Conservation (phyloP, 495 filamentous ascomycete species). For the Hypomontagnella monticulosa region DNA sequence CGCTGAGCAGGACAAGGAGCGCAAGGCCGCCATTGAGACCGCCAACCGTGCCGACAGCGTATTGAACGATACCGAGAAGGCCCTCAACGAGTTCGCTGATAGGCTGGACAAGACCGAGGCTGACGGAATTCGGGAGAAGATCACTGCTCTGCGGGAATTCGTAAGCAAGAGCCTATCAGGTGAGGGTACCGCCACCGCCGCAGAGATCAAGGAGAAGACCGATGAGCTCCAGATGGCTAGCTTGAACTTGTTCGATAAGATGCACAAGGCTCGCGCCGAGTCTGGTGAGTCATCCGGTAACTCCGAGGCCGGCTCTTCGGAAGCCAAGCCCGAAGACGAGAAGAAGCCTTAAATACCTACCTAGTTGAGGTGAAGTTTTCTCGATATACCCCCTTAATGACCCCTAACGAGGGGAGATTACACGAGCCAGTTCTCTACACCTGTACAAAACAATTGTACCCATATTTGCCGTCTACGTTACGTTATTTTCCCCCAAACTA, state of each 20-base stretch:
- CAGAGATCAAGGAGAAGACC: constrained; percentile 95
- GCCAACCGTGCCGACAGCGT: constrained; percentile 98
- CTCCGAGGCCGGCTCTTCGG: constrained; percentile 58
- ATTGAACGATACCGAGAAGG: constrained; percentile 97
- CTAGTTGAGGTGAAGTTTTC: constrained; percentile 36
- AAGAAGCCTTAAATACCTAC: constrained; percentile 57
- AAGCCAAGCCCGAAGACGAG: constrained; percentile 86
- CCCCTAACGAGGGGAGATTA: constrained; percentile 48
- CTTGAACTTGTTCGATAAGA: constrained; percentile 98
- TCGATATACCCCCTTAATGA: constrained; percentile 41
- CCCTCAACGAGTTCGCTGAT: constrained; percentile 94
- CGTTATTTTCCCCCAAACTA: constrained; percentile 41
- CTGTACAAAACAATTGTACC: constrained; percentile 53
- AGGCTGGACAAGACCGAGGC: constrained; percentile 97
- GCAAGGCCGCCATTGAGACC: constrained; percentile 91
- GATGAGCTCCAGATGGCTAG: constrained; percentile 96
- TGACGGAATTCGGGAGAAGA: constrained; percentile 93
- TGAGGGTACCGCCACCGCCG: constrained; percentile 83
- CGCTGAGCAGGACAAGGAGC: constrained; percentile 93
- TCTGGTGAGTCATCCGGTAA: constrained; percentile 54
- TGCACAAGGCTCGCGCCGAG: constrained; percentile 93
- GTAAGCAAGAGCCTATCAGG: constrained; percentile 94
- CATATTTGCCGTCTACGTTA: constrained; percentile 50
- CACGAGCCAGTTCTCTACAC: constrained; percentile 41
- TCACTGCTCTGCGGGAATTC: constrained; percentile 84